Evolutionary conservation across 306 rosid species (phyloP).

Genomic region (Carpinus viminea): DNA sequence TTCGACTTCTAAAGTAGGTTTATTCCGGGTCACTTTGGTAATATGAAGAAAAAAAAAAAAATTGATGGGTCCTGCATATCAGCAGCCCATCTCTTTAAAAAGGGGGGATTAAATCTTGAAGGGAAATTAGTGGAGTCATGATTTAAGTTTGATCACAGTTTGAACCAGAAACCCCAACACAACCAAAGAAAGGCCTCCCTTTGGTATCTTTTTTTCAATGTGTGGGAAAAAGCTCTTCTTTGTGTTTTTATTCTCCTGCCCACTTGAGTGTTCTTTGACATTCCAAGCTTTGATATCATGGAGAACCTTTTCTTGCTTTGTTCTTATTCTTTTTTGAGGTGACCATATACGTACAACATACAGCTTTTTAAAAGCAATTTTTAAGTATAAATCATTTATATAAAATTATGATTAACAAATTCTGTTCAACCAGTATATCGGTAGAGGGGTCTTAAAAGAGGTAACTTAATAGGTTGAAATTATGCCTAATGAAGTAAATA

Average conservation of each 20-base stretch:
- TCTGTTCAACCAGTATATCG: neutral
- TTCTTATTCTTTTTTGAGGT: slow-evolving; percentile 37
- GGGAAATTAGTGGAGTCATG: slow-evolving; percentile 8
- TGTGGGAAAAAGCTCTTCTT: slow-evolving; percentile 30
- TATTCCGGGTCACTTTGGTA: neutral
- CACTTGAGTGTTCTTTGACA: slow-evolving; percentile 40
- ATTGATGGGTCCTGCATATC: slow-evolving; percentile 1
- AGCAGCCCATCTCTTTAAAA: neutral
- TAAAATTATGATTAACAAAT: neutral
- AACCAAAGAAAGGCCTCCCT: neutral
- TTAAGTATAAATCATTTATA: neutral
- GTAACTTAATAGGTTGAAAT: too few species aligned
- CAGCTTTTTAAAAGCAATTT: neutral
- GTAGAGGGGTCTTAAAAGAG: neutral
- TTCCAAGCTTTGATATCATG: slow-evolving; percentile 33
- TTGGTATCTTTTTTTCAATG: slow-evolving; percentile 28
- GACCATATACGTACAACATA: neutral
- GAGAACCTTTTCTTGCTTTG: slow-evolving; percentile 21
- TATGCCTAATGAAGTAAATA: too few species aligned
- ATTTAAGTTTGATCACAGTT: slow-evolving; percentile 7
- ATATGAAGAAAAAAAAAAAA: neutral
- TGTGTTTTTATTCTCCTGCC: slow-evolving; percentile 38
- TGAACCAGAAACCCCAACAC: neutral
- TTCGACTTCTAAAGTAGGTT: neutral
- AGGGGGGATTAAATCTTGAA: neutral